phyloP scores from a whole-genome alignment of 768 basidiomycete species.

The Phaeotremella fagi region DNA sequence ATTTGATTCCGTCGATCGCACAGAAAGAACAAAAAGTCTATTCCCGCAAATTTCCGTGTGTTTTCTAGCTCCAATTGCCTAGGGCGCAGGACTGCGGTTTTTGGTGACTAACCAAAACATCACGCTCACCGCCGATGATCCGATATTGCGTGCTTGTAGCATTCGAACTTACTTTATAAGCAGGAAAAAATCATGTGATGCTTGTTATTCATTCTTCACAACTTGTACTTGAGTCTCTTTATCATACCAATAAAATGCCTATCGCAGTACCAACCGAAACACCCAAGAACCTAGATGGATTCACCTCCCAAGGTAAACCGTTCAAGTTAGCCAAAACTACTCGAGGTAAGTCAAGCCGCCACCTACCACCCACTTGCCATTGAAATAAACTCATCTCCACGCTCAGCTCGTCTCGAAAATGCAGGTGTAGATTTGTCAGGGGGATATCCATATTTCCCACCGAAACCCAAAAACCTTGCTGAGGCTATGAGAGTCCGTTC shows the following conservation, averaged over 20 bases:
- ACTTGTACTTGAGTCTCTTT: too few species aligned
- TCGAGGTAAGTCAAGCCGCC: constrained; percentile 3
- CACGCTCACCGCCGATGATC: too few species aligned
- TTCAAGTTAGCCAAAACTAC: constrained; percentile 9
- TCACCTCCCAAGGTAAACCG: constrained; percentile 2
- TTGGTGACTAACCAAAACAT: too few species aligned
- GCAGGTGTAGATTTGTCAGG: constrained; percentile 9
- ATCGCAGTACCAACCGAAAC: constrained; percentile 8
- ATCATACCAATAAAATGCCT: constrained; percentile 8
- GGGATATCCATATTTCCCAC: constrained; percentile 15
- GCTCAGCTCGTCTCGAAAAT: constrained; percentile 5
- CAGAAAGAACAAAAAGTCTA: too few species aligned
- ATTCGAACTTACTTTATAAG: too few species aligned
- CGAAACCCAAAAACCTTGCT: constrained; percentile 7
- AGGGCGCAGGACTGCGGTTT: too few species aligned
- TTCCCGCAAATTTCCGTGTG: too few species aligned
- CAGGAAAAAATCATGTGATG: too few species aligned
- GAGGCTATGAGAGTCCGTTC: constrained; percentile 1
- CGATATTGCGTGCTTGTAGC: too few species aligned
- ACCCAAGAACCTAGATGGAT: background rate
- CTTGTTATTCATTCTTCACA: too few species aligned
- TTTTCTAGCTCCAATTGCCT: too few species aligned
- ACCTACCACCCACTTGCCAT: background rate
- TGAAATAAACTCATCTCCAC: background rate
- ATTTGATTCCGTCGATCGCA: too few species aligned